Evolutionary conservation across 2,329 filamentous ascomycete species (phyloP).

Genomic region (Pestalotiopsis sp.): DNA sequence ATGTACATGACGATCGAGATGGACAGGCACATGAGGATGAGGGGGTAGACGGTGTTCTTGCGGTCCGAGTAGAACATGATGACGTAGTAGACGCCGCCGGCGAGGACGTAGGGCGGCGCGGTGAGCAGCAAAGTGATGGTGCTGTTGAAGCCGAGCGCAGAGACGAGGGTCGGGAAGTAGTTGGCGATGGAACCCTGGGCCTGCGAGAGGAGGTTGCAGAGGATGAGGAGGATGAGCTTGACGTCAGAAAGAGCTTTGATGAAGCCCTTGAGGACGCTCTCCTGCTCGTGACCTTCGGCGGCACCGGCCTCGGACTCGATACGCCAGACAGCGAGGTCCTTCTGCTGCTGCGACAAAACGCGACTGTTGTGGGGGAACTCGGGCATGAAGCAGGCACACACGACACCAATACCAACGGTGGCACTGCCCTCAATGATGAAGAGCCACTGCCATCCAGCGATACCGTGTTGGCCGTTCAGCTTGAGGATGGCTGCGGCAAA

Average conservation of each 20-base stretch:
- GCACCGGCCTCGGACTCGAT: slow-evolving; percentile 17
- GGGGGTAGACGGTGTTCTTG: slow-evolving; percentile 28
- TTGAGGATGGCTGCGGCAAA: slow-evolving; percentile 35
- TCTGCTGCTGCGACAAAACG: slow-evolving; percentile 3
- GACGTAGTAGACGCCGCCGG: slow-evolving; percentile 32
- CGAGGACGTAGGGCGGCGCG: slow-evolving; percentile 32
- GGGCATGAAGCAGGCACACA: slow-evolving; percentile 22
- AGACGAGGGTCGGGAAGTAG: slow-evolving; percentile 37
- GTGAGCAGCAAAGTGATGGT: slow-evolving; percentile 24
- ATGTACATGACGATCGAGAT: slow-evolving; percentile 31
- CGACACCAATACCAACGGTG: slow-evolving; percentile 19
- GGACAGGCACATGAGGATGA: slow-evolving; percentile 27
- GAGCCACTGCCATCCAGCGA: slow-evolving; percentile 32
- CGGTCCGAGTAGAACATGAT: slow-evolving; percentile 33
- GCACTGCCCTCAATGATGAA: slow-evolving; percentile 22
- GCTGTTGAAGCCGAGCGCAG: slow-evolving; percentile 46
- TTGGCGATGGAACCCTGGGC: slow-evolving; percentile 40
- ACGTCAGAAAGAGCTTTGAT: slow-evolving; percentile 33
- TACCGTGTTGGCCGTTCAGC: slow-evolving; percentile 25
- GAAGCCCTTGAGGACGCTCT: slow-evolving; percentile 35
- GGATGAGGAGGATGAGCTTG: slow-evolving; percentile 38
- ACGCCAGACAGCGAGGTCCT: slow-evolving; percentile 18
- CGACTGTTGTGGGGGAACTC: slow-evolving; percentile 23
- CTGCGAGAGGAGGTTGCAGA: slow-evolving; percentile 36
- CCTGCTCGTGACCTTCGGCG: slow-evolving; percentile 14